Evolutionary conservation across 257 asterid genomes (phyloP).

Genomic region (Solanum corneliomulleri): DNA sequence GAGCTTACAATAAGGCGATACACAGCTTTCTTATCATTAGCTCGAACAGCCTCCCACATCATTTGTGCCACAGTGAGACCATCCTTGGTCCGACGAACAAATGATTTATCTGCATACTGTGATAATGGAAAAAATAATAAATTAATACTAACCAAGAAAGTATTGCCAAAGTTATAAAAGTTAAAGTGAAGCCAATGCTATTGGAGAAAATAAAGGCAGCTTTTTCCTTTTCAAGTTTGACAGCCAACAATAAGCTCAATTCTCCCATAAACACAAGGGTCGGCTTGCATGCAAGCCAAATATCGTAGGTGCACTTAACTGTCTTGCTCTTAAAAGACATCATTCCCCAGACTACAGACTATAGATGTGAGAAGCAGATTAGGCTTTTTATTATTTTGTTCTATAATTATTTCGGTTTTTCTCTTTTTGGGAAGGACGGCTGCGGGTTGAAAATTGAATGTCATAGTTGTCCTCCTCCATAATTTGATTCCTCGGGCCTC

Average conservation of each 20-base stretch:
- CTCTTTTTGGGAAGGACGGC: not conserved
- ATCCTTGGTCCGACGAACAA: conserved; percentile 66
- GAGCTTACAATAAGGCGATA: conserved; percentile 74
- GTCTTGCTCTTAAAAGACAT: not conserved
- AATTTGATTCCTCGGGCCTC: not conserved
- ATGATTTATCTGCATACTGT: conserved; percentile 91
- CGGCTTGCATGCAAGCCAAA: not conserved
- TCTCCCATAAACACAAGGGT: not conserved
- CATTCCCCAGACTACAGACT: not conserved
- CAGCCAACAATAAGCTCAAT: not conserved
- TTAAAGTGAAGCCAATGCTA: not conserved
- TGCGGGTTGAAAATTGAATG: not conserved
- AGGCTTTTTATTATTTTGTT: not conserved
- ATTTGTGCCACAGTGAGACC: conserved; percentile 46
- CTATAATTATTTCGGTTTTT: not conserved
- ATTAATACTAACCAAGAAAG: not conserved
- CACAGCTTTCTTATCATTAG: conserved; percentile 66
- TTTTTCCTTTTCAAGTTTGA: not conserved
- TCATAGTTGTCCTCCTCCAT: not conserved
- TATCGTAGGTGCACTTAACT: not conserved
- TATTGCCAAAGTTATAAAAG: not conserved
- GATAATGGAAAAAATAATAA: not conserved
- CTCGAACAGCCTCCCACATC: conserved; percentile 85
- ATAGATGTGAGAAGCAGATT: not conserved
- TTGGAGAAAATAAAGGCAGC: not conserved